Conservation (phyloP, 805 yeast species). For the Wickerhamomyces rabaulensis region DNA sequence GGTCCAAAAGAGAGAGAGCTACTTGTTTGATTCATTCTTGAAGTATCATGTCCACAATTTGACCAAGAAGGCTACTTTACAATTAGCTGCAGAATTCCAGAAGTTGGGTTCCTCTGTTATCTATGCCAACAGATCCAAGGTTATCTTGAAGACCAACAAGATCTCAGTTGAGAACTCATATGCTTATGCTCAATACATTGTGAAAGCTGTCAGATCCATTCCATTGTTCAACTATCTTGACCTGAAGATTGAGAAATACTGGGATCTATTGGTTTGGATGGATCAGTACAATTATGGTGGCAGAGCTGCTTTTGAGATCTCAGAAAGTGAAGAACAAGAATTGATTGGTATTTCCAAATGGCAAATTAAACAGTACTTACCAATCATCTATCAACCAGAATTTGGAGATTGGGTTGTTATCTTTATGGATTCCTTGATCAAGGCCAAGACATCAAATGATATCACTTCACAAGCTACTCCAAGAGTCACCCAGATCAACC, state of each 20-base stretch:
- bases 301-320: conserved; percentile 36
- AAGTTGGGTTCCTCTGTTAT: conserved; percentile 75
- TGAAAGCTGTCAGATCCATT: conserved; percentile 71
- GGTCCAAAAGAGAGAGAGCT: conserved; percentile 76
- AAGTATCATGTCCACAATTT: conserved; percentile 86
- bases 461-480: conserved; percentile 41
- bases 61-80: conserved; percentile 76
- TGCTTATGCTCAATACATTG: conserved; percentile 82
- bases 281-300: conserved; percentile 88
- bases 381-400: conserved; percentile 70
- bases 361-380: conserved; percentile 75
- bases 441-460: conserved; percentile 37
- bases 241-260: conserved; percentile 64
- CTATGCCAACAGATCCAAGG: conserved; percentile 72
- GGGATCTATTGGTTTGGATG: conserved; percentile 97
- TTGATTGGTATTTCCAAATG: conserved; percentile 51
- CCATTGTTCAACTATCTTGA: conserved; percentile 83
- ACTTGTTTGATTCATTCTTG: conserved; percentile 68
- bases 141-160: conserved; percentile 71
- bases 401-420: conserved; percentile 84
- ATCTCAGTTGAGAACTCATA: conserved; percentile 79
- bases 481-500: conserved; percentile 64
- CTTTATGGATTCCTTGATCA: conserved; percentile 64
- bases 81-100: conserved; percentile 72
- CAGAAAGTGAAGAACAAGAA: conserved; percentile 33